Percentiles rank a stretch among this genome's conserved stretches.
These are phyloP conservation scores for Prototheca cutis DNA, from an alignment of 163 green algal genomes.

Conservation along the genomic window DNA sequence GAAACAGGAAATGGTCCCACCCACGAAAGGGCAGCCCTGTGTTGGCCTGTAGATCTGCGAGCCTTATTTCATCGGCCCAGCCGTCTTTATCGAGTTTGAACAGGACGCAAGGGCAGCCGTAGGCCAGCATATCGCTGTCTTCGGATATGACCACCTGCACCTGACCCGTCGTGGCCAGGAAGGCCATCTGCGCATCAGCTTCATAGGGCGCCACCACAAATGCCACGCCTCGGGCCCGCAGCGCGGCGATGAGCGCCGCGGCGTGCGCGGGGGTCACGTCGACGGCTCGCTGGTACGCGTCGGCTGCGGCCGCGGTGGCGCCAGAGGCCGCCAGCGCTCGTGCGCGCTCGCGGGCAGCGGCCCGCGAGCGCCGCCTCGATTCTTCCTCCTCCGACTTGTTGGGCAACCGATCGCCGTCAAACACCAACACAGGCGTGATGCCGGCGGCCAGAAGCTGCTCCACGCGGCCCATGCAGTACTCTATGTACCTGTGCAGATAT, in stretches of 20 bases:
- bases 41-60: conserved; percentile 49
- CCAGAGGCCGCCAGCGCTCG: conserved; percentile 48
- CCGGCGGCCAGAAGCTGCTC: conserved; percentile 60
- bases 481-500: conserved; percentile 68
- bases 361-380: conserved; percentile 27
- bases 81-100: conserved; percentile 64
- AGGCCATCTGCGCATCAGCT: conserved; percentile 94
- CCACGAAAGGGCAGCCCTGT: conserved; percentile 49
- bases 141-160: conserved; percentile 77
- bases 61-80: conserved; percentile 55
- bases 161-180: conserved; percentile 12
- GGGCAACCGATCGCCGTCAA: conserved; percentile 87
- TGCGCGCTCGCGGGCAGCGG: conserved; percentile 16
- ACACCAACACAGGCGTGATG: conserved; percentile 79
- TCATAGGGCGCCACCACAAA: conserved; percentile 97
- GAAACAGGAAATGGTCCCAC: conserved; percentile 36
- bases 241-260: conserved; percentile 17
- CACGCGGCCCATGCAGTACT: conserved; percentile 70
- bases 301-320: conserved; percentile 66
- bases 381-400: conserved; percentile 82
- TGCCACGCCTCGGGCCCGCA: conserved; percentile 6
- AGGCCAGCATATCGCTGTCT: conserved; percentile 90
- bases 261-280: conserved; percentile 65
- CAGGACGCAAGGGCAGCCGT: conserved; percentile 65
- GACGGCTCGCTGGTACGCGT: conserved; percentile 84